Evolutionary conservation across 2,329 filamentous ascomycete species (phyloP).

Genomic region (Nothopassalora personata): DNA sequence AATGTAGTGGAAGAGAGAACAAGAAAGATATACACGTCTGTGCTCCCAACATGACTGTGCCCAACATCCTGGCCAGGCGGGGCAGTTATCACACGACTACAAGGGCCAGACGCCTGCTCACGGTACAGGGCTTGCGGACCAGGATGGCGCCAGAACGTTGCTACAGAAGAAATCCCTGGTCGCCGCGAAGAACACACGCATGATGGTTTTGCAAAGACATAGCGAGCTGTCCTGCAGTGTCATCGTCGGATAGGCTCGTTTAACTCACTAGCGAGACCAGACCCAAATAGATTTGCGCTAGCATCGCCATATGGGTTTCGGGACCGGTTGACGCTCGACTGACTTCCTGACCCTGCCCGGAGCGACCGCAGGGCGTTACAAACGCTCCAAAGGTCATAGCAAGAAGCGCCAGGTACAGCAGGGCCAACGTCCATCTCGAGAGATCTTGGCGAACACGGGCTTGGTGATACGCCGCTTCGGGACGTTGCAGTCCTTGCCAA

Average conservation of each 20-base stretch:
- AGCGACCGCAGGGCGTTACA: neutral
- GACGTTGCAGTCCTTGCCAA: neutral
- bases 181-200: neutral
- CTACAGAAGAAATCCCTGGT: neutral
- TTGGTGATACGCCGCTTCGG: neutral
- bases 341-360: neutral
- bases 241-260: neutral
- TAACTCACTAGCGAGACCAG: neutral
- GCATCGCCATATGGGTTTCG: neutral
- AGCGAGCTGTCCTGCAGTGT: conserved; percentile 1
- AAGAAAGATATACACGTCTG: neutral
- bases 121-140: conserved; percentile 2
- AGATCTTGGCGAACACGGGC: neutral
- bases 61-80: neutral
- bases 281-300: conserved; percentile 1
- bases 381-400: neutral
- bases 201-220: neutral
- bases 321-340: neutral
- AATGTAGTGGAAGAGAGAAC: neutral
- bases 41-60: neutral
- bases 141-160: conserved; percentile 3
- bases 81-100: neutral
- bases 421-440: neutral
- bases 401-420: neutral
- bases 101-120: neutral